Percentiles rank a stretch among this genome's conserved stretches.
phyloP scores from a whole-genome alignment of 2,329 filamentous ascomycete species.

The Stagonosporopsis cucurbitacearum region DNA sequence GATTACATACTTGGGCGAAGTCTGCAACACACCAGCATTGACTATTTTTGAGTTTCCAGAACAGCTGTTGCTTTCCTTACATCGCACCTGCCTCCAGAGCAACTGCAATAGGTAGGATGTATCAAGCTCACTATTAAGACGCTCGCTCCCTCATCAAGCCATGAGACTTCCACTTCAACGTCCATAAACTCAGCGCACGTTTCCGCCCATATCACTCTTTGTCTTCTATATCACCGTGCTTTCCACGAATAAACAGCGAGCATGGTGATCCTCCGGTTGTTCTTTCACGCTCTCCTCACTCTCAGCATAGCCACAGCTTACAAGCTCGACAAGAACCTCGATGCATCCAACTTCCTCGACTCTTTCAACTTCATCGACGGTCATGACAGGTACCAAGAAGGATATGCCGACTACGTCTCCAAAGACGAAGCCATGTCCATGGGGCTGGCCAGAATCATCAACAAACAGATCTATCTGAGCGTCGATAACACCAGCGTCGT shows the following conservation, averaged over 20 bases:
- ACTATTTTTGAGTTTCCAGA: background rate
- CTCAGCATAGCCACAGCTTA: conserved; percentile 14
- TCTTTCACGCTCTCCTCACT: conserved; percentile 1
- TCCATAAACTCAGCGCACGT: background rate
- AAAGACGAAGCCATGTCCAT: conserved; percentile 22
- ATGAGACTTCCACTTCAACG: background rate
- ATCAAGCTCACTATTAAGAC: background rate
- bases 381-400: conserved; percentile 22
- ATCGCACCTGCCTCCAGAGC: background rate
- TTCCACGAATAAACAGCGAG: background rate
- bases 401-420: conserved; percentile 32
- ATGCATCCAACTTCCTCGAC: conserved; percentile 29
- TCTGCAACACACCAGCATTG: background rate
- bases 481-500: conserved; percentile 25
- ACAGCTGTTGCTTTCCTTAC: background rate
- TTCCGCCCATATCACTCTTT: background rate
- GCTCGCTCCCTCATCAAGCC: background rate
- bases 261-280: conserved; percentile 2
- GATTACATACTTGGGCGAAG: background rate
- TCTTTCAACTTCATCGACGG: conserved; percentile 26
- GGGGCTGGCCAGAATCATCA: conserved; percentile 24
- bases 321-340: conserved; percentile 23
- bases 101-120: background rate
- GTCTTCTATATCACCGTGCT: too few species aligned
- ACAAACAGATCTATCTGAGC: conserved; percentile 30